Conservation (phyloP, 2,329 filamentous ascomycete species). For the Trichophyton verrucosum region DNA sequence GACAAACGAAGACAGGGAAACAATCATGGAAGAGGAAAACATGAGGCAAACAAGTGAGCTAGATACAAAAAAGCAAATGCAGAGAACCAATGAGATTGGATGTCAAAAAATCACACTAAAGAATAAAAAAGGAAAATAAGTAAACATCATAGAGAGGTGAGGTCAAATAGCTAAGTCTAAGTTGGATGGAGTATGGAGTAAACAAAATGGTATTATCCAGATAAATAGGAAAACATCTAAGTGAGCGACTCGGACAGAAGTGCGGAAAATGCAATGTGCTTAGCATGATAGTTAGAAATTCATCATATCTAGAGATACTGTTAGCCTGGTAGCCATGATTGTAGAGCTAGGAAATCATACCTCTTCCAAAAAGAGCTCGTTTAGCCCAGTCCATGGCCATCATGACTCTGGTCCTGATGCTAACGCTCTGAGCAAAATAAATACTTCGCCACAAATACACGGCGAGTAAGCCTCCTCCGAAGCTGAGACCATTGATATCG, state of each 20-base stretch:
- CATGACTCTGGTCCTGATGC: conserved; percentile 72
- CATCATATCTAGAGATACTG: conserved; percentile 36
- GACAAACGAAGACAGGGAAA: not conserved
- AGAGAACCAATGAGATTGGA: not conserved
- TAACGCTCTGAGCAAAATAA: conserved; percentile 96
- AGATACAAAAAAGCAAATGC: not conserved
- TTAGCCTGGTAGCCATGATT: not conserved
- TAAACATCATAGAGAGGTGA: not conserved
- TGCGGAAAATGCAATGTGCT: not conserved
- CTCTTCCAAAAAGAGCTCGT: conserved; percentile 85
- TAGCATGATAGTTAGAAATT: conserved; percentile 31
- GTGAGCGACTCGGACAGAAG: not conserved
- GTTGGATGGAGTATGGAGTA: not conserved
- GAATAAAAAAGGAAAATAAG: not conserved
- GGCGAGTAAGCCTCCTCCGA: conserved; percentile 74
- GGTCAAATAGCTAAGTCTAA: not conserved
- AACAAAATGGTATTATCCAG: not conserved
- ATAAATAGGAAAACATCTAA: not conserved
- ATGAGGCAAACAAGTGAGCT: not conserved
- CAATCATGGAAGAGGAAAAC: not conserved
- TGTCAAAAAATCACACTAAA: not conserved
- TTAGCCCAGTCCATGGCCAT: conserved; percentile 99
- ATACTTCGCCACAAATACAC: conserved; percentile 94
- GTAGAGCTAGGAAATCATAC: conserved; percentile 37
- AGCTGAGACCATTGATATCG: conserved; percentile 66